phyloP scores from a whole-genome alignment of 2,329 filamentous ascomycete genomes.

The Talaromyces islandicus region DNA sequence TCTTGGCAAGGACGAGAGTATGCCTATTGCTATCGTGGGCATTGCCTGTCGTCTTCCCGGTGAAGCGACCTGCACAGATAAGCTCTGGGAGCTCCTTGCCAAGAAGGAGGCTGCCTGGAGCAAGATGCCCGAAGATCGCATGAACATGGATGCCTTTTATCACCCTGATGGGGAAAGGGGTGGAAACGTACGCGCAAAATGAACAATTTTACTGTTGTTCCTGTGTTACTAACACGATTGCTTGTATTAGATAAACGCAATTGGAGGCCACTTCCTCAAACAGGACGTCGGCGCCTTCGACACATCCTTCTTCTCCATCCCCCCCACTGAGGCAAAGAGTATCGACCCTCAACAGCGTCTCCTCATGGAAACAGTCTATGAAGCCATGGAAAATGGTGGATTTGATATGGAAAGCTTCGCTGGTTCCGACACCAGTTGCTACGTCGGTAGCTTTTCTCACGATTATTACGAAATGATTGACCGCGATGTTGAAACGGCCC shows the following conservation, averaged over 20 bases:
- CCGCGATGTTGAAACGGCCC: conserved; percentile 11
- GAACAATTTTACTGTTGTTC: neutral
- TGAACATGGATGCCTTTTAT: conserved; percentile 6
- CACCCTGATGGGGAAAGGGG: neutral
- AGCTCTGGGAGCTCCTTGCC: conserved; percentile 12
- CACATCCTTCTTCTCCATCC: conserved; percentile 16
- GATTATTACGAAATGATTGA: conserved; percentile 18
- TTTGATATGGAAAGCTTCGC: conserved; percentile 13
- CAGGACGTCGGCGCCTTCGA: conserved; percentile 22
- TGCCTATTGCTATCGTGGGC: conserved; percentile 9
- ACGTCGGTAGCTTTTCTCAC: conserved; percentile 16
- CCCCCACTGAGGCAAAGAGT: neutral
- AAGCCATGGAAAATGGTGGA: conserved; percentile 23
- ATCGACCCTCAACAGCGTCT: conserved; percentile 15
- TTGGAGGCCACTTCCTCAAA: neutral
- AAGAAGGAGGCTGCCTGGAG: neutral
- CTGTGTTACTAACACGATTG: neutral
- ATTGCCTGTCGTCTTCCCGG: conserved; percentile 6
- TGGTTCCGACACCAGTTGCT: conserved; percentile 21
- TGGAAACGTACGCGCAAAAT: neutral
- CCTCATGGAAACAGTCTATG: conserved; percentile 25
- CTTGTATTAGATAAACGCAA: neutral
- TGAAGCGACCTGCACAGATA: neutral
- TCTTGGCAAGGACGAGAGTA: neutral
- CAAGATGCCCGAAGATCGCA: neutral